phyloP scores from a whole-genome alignment of 2,329 filamentous ascomycete species.

The Pestalotiopsis sp. region DNA sequence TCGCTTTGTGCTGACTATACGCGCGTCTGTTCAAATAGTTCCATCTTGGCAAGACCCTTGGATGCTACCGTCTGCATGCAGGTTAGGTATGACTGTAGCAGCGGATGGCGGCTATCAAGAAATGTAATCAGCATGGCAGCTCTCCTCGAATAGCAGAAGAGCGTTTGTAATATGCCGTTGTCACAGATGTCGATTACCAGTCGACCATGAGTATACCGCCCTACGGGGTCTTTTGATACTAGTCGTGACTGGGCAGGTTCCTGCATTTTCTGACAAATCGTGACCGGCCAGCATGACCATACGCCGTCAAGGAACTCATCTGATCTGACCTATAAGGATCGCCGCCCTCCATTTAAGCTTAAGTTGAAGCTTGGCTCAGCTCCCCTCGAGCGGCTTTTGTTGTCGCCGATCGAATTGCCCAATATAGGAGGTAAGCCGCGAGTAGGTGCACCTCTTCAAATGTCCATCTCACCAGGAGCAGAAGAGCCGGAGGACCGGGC shows the following conservation, averaged over 20 bases:
- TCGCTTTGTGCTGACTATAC: neutral
- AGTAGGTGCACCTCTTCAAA: neutral
- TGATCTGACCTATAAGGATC: neutral
- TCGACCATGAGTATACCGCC: neutral
- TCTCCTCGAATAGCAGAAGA: neutral
- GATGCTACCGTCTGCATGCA: conserved; percentile 1
- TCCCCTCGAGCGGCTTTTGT: neutral
- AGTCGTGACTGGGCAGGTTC: neutral
- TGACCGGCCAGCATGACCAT: neutral
- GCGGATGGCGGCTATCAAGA: neutral
- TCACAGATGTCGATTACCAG: neutral
- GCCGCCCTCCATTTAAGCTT: neutral
- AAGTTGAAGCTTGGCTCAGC: neutral
- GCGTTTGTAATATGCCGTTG: neutral
- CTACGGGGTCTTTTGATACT: neutral
- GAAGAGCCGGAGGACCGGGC: neutral
- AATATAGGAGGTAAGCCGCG: neutral
- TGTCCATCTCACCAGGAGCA: neutral
- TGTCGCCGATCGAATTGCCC: neutral
- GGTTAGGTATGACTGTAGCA: neutral
- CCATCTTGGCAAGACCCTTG: neutral
- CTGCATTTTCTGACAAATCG: neutral
- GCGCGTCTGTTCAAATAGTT: neutral
- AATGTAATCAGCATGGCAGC: neutral
- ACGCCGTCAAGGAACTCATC: neutral